These are phyloP conservation scores for Allantophomopsis cytisporea DNA, from an alignment of 2,329 filamentous ascomycete genomes.

Conservation along the genomic window DNA sequence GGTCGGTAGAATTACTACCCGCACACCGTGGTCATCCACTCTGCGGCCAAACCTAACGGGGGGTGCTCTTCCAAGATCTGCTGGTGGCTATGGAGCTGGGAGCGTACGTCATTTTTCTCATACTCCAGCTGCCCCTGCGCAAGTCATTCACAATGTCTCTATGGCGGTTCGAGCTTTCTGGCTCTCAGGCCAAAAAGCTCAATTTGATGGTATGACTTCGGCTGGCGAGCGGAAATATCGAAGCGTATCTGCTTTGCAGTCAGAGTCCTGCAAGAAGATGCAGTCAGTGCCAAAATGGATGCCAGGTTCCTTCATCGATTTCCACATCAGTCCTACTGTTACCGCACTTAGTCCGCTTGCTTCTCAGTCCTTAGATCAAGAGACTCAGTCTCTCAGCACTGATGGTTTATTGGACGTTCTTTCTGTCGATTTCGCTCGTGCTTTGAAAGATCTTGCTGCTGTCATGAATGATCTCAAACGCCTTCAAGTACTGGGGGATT, in stretches of 20 bases:
- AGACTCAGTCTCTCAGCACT: constrained; percentile 56
- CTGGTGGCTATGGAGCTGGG: constrained; percentile 65
- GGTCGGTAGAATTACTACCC: constrained; percentile 51
- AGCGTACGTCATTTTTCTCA: constrained; percentile 84
- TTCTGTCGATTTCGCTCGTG: constrained; percentile 76
- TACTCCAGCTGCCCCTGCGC: constrained; percentile 68
- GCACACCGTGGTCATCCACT: constrained; percentile 76
- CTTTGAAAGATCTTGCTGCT: constrained; percentile 69
- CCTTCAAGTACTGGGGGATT: constrained; percentile 64
- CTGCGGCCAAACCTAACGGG: constrained; percentile 88
- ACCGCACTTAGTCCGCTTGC: constrained; percentile 70
- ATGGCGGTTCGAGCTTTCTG: constrained; percentile 85
- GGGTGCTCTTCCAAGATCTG: constrained; percentile 69
- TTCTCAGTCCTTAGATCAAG: constrained; percentile 21
- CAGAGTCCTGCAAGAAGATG: constrained; percentile 58
- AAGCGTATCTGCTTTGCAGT: constrained; percentile 59
- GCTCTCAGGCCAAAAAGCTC: constrained; percentile 78
- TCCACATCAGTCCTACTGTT: constrained; percentile 75
- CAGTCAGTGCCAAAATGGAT: constrained; percentile 36
- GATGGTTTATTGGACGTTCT: constrained; percentile 77
- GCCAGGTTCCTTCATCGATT: constrained; percentile 78
- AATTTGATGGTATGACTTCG: constrained; percentile 66
- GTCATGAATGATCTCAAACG: constrained; percentile 71
- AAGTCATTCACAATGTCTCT: constrained; percentile 92
- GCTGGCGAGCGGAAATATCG: constrained; percentile 71